A percentile compares a stretch with the other conserved stretches of the same genome.
Conservation (phyloP, 176 grass and related monocot genomes). For the Calamus simplicifolius region DNA sequence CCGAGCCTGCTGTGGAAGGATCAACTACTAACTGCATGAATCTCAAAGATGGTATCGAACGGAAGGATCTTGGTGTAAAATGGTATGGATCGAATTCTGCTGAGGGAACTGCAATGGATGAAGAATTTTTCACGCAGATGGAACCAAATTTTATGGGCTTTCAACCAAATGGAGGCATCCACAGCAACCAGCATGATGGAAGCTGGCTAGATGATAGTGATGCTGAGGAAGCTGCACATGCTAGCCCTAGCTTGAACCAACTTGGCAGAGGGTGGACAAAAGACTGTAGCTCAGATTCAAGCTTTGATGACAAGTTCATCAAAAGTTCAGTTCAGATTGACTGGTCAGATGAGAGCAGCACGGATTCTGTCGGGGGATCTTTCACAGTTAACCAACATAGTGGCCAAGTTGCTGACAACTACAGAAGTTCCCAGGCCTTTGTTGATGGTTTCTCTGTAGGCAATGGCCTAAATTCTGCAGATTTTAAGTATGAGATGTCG, state of each 20-base stretch:
- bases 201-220: neutral
- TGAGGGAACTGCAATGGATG: slow-evolving; percentile 13
- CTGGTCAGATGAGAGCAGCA: slow-evolving; percentile 23
- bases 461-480: slow-evolving; percentile 3
- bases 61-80: slow-evolving; percentile 11
- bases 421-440: neutral
- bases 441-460: slow-evolving; percentile 13
- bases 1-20: slow-evolving; percentile 5
- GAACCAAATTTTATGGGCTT: neutral
- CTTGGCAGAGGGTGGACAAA: slow-evolving; percentile 3
- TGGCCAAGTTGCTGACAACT: slow-evolving; percentile 12
- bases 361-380: slow-evolving; percentile 13
- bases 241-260: slow-evolving; percentile 1
- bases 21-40: neutral
- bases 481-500: neutral
- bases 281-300: slow-evolving; percentile 13
- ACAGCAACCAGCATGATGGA: neutral
- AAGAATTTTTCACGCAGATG: neutral
- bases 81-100: slow-evolving; percentile 8
- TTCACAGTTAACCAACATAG: neutral
- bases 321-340: slow-evolving; percentile 13
- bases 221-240: slow-evolving; percentile 9
- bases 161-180: neutral
- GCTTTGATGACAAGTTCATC: slow-evolving; percentile 11
- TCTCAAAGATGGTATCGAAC: slow-evolving; percentile 9